Evolutionary conservation across 768 basidiomycete genomes (phyloP).

Genomic region (Cyathus striatus): DNA sequence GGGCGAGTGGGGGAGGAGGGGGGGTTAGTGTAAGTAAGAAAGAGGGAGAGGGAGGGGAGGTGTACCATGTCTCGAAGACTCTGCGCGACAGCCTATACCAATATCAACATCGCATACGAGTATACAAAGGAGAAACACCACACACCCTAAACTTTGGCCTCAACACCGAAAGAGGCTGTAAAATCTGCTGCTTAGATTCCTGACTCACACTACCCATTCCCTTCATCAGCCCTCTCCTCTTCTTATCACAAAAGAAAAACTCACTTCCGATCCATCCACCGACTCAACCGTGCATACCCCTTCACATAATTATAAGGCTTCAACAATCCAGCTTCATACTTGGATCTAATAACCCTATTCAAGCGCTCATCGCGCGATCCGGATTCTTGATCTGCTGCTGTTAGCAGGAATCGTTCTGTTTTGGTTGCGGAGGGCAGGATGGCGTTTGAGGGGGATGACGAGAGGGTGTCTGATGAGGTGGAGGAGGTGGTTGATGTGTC

Average conservation of each 20-base stretch:
- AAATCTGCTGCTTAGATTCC: conserved; percentile 86
- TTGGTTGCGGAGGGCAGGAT: conserved; percentile 72
- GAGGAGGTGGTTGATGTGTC: conserved; percentile 5
- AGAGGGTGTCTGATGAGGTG: conserved; percentile 9
- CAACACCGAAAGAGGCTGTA: conserved; percentile 82
- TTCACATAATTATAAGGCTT: conserved; percentile 97
- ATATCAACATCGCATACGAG: conserved; percentile 2
- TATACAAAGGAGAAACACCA: conserved; percentile 5
- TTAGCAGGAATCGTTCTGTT: conserved; percentile 86
- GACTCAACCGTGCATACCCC: conserved; percentile 84
- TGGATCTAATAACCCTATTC: conserved; percentile 88
- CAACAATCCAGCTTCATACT: conserved; percentile 92
- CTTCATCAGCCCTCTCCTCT: conserved; percentile 2
- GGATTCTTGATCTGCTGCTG: conserved; percentile 90
- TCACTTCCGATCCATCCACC: conserved; percentile 95
- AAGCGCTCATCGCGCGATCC: conserved; percentile 88
- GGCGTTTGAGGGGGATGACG: conserved; percentile 23
- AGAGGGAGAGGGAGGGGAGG: conserved; percentile 6
- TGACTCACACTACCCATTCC: conserved; percentile 63
- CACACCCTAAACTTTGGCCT: conserved; percentile 81
- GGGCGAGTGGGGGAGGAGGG: conserved; percentile 1
- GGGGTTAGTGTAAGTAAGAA: conserved; percentile 1
- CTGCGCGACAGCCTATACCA: conserved; percentile 66
- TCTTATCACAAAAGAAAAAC: conserved; percentile 9
- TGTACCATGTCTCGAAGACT: conserved; percentile 77